These are phyloP conservation scores for Vanrija sp. DNA, from an alignment of 1,284 basidiomycete species.

Conservation along the genomic window DNA sequence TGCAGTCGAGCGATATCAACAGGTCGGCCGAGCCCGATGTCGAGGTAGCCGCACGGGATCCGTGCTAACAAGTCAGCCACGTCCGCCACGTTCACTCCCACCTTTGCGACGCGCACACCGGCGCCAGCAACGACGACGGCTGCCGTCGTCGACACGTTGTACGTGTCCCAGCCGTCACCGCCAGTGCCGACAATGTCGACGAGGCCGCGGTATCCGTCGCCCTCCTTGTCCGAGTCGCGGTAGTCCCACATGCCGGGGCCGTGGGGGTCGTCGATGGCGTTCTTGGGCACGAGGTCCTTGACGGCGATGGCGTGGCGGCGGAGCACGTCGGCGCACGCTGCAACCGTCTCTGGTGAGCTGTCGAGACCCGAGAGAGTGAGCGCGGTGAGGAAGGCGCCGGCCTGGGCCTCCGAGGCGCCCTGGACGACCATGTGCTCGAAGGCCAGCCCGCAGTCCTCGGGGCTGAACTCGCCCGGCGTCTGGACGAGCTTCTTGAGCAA, in stretches of 20 bases:
- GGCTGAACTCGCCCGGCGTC: conserved; percentile 67
- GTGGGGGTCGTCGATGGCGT: conserved; percentile 5
- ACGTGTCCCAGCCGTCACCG: conserved; percentile 96
- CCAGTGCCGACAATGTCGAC: conserved; percentile 70
- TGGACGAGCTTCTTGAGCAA: conserved; percentile 71
- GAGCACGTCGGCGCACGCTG: conserved; percentile 70
- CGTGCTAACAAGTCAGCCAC: conserved; percentile 63
- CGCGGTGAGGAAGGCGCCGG: conserved; percentile 78
- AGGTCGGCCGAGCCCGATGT: conserved; percentile 93
- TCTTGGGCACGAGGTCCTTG: conserved; percentile 49
- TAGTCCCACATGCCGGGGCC: conserved; percentile 46
- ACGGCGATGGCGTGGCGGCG: conserved; percentile 59
- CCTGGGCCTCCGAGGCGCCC: conserved; percentile 51
- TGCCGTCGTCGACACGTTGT: conserved; percentile 95
- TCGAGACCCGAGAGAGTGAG: conserved; percentile 73
- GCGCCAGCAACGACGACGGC: conserved; percentile 92
- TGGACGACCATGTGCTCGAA: conserved; percentile 64
- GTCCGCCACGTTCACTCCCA: conserved; percentile 36
- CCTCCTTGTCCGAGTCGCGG: conserved; percentile 41
- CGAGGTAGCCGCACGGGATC: conserved; percentile 88
- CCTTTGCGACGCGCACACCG: conserved; percentile 89
- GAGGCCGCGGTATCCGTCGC: conserved; percentile 44
- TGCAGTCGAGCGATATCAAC: conserved; percentile 76
- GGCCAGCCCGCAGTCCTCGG: conserved; percentile 65
- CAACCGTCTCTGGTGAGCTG: conserved; percentile 66